phyloP scores from a whole-genome alignment of 2,329 filamentous ascomycete species.

The Alternaria angustiovoidea region DNA sequence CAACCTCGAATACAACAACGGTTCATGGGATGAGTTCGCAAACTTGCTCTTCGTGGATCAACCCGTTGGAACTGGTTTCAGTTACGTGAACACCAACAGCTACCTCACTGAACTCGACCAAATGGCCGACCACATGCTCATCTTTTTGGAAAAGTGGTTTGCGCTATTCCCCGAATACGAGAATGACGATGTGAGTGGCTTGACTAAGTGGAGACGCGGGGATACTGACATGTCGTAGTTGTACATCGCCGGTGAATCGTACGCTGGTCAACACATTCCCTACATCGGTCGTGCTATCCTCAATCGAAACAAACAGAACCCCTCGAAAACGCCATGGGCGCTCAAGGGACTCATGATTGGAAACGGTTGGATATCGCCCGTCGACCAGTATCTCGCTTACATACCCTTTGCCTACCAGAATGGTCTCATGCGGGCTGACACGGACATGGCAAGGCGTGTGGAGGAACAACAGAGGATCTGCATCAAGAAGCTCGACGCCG shows the following conservation, averaged over 20 bases:
- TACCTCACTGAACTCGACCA: constrained; percentile 85
- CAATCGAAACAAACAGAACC: constrained; percentile 74
- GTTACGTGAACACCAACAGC: constrained; percentile 89
- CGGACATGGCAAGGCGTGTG: constrained; percentile 68
- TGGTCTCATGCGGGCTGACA: constrained; percentile 74
- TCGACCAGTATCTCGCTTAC: constrained; percentile 89
- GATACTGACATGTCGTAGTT: constrained; percentile 64
- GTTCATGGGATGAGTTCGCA: constrained; percentile 98
- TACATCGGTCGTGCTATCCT: constrained; percentile 94
- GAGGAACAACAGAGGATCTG: constrained; percentile 76
- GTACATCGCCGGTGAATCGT: constrained; percentile 95
- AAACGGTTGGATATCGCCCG: constrained; percentile 95
- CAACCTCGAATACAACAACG: constrained; percentile 81
- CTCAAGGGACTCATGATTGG: constrained; percentile 89
- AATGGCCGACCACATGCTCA: constrained; percentile 88
- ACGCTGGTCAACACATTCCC: constrained; percentile 94
- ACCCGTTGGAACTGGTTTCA: constrained; percentile 94
- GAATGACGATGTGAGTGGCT: constrained; percentile 79
- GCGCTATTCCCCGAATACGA: constrained; percentile 89
- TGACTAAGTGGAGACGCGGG: background rate
- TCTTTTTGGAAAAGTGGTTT: constrained; percentile 93
- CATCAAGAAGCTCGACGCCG: constrained; percentile 65
- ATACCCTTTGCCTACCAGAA: constrained; percentile 81
- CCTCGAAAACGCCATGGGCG: constrained; percentile 70
- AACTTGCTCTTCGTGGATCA: constrained; percentile 98